Base-by-base conservation (phyloP, 1,139 yeast species). In the Saccharomyces hybrid region DNA sequence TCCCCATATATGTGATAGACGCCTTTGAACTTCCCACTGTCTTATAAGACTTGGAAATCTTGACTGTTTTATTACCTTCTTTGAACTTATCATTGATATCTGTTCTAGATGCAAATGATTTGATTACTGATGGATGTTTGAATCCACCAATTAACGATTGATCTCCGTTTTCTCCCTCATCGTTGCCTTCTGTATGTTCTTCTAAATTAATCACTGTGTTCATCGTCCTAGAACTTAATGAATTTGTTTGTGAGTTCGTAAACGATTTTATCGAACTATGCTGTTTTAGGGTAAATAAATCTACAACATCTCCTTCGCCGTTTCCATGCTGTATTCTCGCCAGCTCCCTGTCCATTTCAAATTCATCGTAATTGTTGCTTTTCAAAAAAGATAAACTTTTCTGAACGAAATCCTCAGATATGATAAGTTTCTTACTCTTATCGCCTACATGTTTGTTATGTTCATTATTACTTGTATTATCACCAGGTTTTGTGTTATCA, bases 321-420 rank as follows among this genome's bases (percentile, higher is more conserved):
- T 58, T 62, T 8, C 63, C 66, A 42, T 69, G 62, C 27, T 73
- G 74, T 65, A 50, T 56, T 21, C 67, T 68, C 0, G 81, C 73
- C 2, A 70, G 58, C 46, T 60, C 59, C 57, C 75, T 77, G 44
- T 71, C 67, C 49, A 62, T 60, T 14, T 74, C 76, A 58, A 76
- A 73, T 42, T 63, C 64, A 26, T 69, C 68, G 2, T 69, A 76
- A n/a, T 65, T 72, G 24, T 75, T 73, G 42, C 72, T 73, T 38
- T 19, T 38, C 54, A 84, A 75, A 64, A 85, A 86, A 0, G 91
- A 84, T 51, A 86, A 73, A 59, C 83, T 82, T 57, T 77, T 78
- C 53, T 82, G 82, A 8, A 86, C 86, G 64, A 81, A 83, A 0
- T 80, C 80, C 60, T 81, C 82, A 12, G 82, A 80, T 48, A 77